Percentiles rank a stretch among this genome's conserved stretches.
Evolutionary conservation across 768 basidiomycete genomes (phyloP).

Genomic region (Russula foetens): DNA sequence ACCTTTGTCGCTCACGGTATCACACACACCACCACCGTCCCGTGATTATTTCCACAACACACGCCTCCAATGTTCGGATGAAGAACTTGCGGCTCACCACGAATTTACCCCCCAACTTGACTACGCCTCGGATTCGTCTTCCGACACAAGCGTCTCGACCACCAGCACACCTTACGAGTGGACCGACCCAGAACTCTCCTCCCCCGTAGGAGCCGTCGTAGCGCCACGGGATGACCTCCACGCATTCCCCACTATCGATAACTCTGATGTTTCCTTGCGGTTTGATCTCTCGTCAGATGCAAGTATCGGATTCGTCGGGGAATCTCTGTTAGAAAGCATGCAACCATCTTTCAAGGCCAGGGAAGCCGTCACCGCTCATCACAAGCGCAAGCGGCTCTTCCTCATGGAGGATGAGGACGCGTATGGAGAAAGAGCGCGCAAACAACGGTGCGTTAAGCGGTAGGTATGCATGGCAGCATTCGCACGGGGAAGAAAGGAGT

Average conservation of each 20-base stretch:
- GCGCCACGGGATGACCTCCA: not conserved
- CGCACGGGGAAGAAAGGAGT: not conserved
- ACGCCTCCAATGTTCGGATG: not conserved
- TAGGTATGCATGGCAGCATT: not conserved
- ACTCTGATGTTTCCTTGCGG: not conserved
- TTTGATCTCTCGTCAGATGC: not conserved
- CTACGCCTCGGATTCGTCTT: not conserved
- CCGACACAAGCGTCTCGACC: not conserved
- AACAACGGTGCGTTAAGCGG: not conserved
- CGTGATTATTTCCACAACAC: not conserved
- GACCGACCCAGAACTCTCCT: not conserved
- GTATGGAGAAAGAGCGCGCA: not conserved
- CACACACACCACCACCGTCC: not conserved
- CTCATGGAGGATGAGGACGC: not conserved
- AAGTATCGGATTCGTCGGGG: not conserved
- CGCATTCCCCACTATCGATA: not conserved
- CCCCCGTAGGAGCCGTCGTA: not conserved
- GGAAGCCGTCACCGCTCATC: not conserved
- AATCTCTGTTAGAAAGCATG: not conserved
- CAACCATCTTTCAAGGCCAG: not conserved
- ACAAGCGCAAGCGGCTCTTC: constrained; percentile 14
- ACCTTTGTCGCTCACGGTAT: not conserved
- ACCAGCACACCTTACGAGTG: not conserved
- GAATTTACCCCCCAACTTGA: not conserved
- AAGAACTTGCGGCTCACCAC: not conserved